A percentile compares a stretch with the other conserved stretches of the same genome.
Evolutionary conservation across 1,139 yeast genomes (phyloP).

Genomic region (Entelexis paramagnoliae): DNA sequence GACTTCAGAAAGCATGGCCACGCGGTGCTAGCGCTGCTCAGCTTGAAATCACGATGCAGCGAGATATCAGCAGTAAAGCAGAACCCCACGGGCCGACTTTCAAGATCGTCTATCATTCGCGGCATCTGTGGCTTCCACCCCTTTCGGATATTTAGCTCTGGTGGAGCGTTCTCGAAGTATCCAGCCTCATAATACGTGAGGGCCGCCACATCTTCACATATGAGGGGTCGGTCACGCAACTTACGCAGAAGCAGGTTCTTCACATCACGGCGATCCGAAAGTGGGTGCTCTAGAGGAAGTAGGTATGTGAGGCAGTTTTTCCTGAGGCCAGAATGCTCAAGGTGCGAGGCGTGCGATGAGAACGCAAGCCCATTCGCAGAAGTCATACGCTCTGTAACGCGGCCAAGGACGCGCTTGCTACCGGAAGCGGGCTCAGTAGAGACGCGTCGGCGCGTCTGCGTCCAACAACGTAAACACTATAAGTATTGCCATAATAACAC

Average conservation of each 20-base stretch:
- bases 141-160: not conserved
- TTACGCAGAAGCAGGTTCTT: not conserved
- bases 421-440: too few species aligned
- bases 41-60: not conserved
- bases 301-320: not conserved
- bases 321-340: not conserved
- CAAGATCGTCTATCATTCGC: not conserved
- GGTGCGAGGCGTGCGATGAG: not conserved
- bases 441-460: too few species aligned
- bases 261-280: not conserved
- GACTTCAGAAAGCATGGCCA: constrained; percentile 3
- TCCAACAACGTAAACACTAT: too few species aligned
- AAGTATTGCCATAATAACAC: too few species aligned
- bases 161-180: not conserved
- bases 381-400: too few species aligned
- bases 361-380: too few species aligned
- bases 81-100: not conserved
- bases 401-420: too few species aligned
- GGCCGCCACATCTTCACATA: constrained; percentile 3
- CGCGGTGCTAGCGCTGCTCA: not conserved
- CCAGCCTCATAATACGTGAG: not conserved
- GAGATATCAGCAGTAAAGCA: not conserved
- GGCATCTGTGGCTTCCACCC: not conserved
- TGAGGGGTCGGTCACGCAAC: not conserved
- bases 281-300: not conserved